Evolutionary conservation across 257 asterid genomes (phyloP).

Genomic region (Cordia subcordata): DNA sequence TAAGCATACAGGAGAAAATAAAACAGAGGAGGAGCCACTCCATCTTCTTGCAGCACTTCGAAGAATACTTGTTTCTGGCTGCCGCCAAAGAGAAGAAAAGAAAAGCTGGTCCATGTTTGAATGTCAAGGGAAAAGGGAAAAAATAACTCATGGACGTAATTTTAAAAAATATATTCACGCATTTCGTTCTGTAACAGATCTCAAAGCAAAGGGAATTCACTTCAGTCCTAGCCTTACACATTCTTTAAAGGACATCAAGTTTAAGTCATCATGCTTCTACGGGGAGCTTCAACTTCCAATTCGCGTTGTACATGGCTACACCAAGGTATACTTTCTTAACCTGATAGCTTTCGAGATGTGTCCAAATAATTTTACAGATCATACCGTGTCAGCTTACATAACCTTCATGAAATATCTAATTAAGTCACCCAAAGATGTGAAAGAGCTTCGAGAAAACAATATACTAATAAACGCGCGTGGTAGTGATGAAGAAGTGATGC

Average conservation of each 20-base stretch:
- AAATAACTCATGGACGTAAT: too few relatives aligned
- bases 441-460: conserved; percentile 22
- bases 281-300: conserved; percentile 20
- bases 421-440: conserved; percentile 20
- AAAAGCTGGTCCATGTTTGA: too few relatives aligned
- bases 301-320: conserved; percentile 2
- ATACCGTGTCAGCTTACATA: conserved; percentile 13
- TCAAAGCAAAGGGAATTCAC: conserved; percentile 37
- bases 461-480: conserved; percentile 19
- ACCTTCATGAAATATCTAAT: conserved; percentile 33
- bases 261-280: conserved; percentile 12
- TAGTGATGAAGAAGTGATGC: conserved; percentile 22
- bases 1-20: neutral
- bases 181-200: conserved; percentile 20
- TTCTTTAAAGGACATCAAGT: conserved; percentile 14
- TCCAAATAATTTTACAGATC: neutral
- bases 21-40: conserved; percentile 3
- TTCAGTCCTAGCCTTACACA: conserved; percentile 6
- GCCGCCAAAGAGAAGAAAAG: too few relatives aligned
- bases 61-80: neutral
- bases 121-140: too few relatives aligned
- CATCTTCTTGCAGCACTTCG: conserved; percentile 18
- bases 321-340: conserved; percentile 17
- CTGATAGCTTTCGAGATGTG: conserved; percentile 29
- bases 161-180: neutral